Percentiles rank a stretch among this genome's conserved stretches.
phyloP scores from a whole-genome alignment of 2,329 filamentous ascomycete species.

The Pseudogymnoascus sp. region DNA sequence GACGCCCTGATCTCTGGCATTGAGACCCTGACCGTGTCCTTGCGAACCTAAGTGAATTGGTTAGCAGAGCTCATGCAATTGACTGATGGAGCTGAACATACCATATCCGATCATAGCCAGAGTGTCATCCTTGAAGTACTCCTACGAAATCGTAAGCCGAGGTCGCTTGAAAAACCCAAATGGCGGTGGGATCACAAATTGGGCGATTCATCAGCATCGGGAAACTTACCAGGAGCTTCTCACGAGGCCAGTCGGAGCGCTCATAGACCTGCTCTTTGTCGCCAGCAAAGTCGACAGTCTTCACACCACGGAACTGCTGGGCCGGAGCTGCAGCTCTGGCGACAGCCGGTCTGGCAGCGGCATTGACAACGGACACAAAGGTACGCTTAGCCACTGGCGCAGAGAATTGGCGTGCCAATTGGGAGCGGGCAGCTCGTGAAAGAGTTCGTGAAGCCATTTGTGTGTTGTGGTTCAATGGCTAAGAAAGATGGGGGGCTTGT shows the following conservation, averaged over 20 bases:
- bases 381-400: slow-evolving; percentile 54
- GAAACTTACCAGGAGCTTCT: slow-evolving; percentile 85
- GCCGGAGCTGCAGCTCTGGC: slow-evolving; percentile 40
- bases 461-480: slow-evolving; percentile 25
- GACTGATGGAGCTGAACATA: neutral
- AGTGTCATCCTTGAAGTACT: slow-evolving; percentile 99
- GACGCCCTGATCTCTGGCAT: slow-evolving; percentile 98
- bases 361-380: slow-evolving; percentile 52
- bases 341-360: slow-evolving; percentile 46
- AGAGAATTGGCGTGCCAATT: slow-evolving; percentile 57
- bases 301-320: slow-evolving; percentile 70
- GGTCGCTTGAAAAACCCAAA: slow-evolving; percentile 10
- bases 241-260: slow-evolving; percentile 95
- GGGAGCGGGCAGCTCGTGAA: slow-evolving; percentile 58
- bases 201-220: slow-evolving; percentile 1
- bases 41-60: slow-evolving; percentile 51
- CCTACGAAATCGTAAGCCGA: slow-evolving; percentile 43
- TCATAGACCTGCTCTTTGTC: slow-evolving; percentile 93
- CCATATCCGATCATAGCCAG: slow-evolving; percentile 98
- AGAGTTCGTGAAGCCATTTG: slow-evolving; percentile 74
- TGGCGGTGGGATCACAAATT: slow-evolving; percentile 1
- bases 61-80: neutral
- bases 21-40: slow-evolving; percentile 97
- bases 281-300: slow-evolving; percentile 98
- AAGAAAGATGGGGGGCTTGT: slow-evolving; percentile 19